phyloP scores from a whole-genome alignment of 495 filamentous ascomycete species.

The Usnea hakonensis region DNA sequence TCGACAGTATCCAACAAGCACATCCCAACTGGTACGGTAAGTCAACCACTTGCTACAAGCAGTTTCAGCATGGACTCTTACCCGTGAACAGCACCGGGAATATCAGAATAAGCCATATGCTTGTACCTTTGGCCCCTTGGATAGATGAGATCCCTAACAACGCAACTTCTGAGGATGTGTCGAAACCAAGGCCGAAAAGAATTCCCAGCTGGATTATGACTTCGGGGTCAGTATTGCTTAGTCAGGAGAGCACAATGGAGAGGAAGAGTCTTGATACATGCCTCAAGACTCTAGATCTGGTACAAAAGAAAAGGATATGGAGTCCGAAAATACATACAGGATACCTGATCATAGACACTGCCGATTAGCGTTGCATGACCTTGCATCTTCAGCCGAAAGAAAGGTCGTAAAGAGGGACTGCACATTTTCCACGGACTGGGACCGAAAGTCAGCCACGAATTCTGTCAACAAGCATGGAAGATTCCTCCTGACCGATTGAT shows the following conservation, averaged over 20 bases:
- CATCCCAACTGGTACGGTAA: conserved; percentile 59
- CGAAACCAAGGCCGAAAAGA: conserved; percentile 89
- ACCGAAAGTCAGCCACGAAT: neutral
- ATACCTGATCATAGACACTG: neutral
- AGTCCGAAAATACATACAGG: neutral
- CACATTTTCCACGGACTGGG: conserved; percentile 92
- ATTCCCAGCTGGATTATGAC: conserved; percentile 55
- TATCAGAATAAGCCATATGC: conserved; percentile 89
- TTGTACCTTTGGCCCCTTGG: conserved; percentile 74
- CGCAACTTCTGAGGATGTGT: conserved; percentile 91
- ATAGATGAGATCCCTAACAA: conserved; percentile 83
- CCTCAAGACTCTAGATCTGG: too few species aligned
- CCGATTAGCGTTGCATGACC: neutral
- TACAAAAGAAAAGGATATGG: too few species aligned
- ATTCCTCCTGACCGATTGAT: conserved; percentile 55
- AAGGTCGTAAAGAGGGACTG: conserved; percentile 34
- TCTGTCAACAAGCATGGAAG: conserved; percentile 3
- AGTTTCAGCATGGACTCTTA: conserved; percentile 29
- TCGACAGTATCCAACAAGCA: conserved; percentile 84
- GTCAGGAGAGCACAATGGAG: too few species aligned
- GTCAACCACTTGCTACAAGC: neutral
- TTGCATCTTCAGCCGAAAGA: neutral
- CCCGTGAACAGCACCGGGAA: conserved; percentile 87
- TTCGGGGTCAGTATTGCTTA: too few species aligned
- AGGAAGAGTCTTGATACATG: too few species aligned